Base-by-base conservation (phyloP, 768 basidiomycete species). In the Boletus edulis region DNA sequence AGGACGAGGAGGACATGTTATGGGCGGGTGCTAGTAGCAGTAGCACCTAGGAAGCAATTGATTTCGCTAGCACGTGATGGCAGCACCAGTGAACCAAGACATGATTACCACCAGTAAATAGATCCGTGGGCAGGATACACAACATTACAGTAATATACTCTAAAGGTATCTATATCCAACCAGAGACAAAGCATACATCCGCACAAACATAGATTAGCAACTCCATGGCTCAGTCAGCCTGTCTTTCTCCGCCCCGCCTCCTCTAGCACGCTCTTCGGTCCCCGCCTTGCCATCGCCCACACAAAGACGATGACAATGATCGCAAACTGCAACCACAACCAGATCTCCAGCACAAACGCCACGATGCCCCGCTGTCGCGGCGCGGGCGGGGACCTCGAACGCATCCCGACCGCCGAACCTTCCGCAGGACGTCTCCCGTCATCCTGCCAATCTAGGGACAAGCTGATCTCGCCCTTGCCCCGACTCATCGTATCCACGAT, bases 241-340 rank as follows among this genome's bases (percentile, higher is more conserved):
- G 59, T 63, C 59, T 65, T 70, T 58, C 61, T 65, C 47, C 58
- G 59, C 46, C 75, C 71, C 8, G 75, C 74, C 53, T 83, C 79
- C 37, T 74, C 75, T 54, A 91, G 61, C 31, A 92, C 81, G 50
- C 79, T 78, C 72, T 84, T 85, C 7, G 90, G 90, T 3, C 91
- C 90, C 18, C 82, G 77, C 70, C 77, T 83, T 54, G 89, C 88
- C 85, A 91, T 88, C 34, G 87, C 82, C 79, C 83, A 91, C 51
- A 94, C 67, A 69, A 93, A 93, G 49, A 91, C 84, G 40, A 85
- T 51, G 32, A 92, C 77, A 58, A 94, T 83, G 56, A 91, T 76
- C 9, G 69, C 75, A 64, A 93, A 91, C 69, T 94, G 91, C 55
- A 91, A 67, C 89, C 90, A 91, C 58, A 93, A 69, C 91, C 91